These are phyloP conservation scores for Urtica urens DNA, from an alignment of 306 rosid genomes.

Conservation along the genomic window DNA sequence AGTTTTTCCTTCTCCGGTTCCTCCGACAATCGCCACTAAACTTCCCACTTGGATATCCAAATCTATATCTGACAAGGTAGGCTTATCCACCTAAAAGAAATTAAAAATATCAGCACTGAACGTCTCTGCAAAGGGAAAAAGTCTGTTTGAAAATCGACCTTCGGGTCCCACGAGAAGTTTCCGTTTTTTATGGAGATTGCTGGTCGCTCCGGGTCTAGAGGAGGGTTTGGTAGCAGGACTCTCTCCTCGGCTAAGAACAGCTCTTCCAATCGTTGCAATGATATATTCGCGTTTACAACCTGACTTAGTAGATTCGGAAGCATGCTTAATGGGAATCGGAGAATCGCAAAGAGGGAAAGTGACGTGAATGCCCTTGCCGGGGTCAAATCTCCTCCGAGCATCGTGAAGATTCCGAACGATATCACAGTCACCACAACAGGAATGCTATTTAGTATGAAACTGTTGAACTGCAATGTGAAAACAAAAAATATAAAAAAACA, in stretches of 20 bases:
- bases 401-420: slow-evolving; percentile 64
- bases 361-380: slow-evolving; percentile 91
- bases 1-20: slow-evolving; percentile 93
- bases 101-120: slow-evolving; percentile 1
- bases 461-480: slow-evolving; percentile 48
- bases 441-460: slow-evolving; percentile 59
- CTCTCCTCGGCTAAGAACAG: slow-evolving; percentile 57
- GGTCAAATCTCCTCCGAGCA: slow-evolving; percentile 78
- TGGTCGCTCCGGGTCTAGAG: slow-evolving; percentile 54
- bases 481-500: not conserved
- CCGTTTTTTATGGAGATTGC: slow-evolving; percentile 70
- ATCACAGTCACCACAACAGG: slow-evolving; percentile 73
- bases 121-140: not conserved
- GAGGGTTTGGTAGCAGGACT: slow-evolving; percentile 46
- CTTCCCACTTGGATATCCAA: slow-evolving; percentile 61
- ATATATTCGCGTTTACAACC: slow-evolving; percentile 77
- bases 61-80: slow-evolving; percentile 57
- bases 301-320: slow-evolving; percentile 73
- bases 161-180: slow-evolving; percentile 66
- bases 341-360: slow-evolving; percentile 61
- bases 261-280: slow-evolving; percentile 77
- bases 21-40: slow-evolving; percentile 84
- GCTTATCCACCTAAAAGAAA: slow-evolving; percentile 42
- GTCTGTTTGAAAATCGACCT: slow-evolving; percentile 29
- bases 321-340: slow-evolving; percentile 66